Conservation (phyloP, 352 stramenopile genomes). For the Phytopythium kandeliae region DNA sequence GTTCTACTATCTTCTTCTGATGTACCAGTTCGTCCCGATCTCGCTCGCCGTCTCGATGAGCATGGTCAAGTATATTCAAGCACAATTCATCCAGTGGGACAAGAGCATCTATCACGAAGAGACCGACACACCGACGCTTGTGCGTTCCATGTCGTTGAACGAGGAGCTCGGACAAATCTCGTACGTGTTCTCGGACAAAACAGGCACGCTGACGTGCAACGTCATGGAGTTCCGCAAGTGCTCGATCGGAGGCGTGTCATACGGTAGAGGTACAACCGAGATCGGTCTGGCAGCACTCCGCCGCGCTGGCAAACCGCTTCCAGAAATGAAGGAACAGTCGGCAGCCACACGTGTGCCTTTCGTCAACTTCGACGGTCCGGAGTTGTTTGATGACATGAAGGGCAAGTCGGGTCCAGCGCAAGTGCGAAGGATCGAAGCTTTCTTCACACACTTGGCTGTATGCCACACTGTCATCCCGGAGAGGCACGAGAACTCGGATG, state of each 20-base stretch:
- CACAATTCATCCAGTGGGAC: conserved; percentile 93
- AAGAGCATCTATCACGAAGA: conserved; percentile 91
- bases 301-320: conserved; percentile 52
- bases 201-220: conserved; percentile 99
- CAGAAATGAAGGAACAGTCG: conserved; percentile 16
- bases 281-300: conserved; percentile 68
- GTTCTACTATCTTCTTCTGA: conserved; percentile 93
- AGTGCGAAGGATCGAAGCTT: conserved; percentile 61
- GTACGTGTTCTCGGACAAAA: conserved; percentile 99
- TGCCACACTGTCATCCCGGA: conserved; percentile 98
- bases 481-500: conserved; percentile 63
- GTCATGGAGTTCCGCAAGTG: conserved; percentile 97
- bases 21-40: conserved; percentile 97
- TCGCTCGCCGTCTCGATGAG: conserved; percentile 97
- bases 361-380: conserved; percentile 72
- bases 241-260: conserved; percentile 87
- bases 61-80: conserved; percentile 94
- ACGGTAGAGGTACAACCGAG: conserved; percentile 83
- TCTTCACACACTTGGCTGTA: conserved; percentile 81
- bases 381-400: conserved; percentile 64
- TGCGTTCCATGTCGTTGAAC: conserved; percentile 92
- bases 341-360: conserved; percentile 35
- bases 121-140: conserved; percentile 84
- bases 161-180: conserved; percentile 96
- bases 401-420: conserved; percentile 40